phyloP scores from a whole-genome alignment of 768 basidiomycete species.

The Lactarius sanguifluus region DNA sequence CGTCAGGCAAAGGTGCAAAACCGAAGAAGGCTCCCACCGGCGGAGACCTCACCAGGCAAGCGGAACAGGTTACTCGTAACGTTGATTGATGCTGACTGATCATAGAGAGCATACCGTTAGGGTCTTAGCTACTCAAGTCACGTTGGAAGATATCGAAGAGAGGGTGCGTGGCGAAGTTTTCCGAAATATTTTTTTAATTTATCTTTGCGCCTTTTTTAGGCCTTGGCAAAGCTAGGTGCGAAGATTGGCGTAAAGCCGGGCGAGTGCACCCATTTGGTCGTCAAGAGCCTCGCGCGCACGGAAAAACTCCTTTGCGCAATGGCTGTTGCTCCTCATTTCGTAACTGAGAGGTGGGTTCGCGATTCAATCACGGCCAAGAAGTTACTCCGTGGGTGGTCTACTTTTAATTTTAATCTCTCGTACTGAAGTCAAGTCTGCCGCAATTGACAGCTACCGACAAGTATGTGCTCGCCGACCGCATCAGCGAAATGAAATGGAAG shows the following conservation, averaged over 20 bases:
- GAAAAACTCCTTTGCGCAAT: constrained; percentile 87
- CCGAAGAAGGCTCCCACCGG: constrained; percentile 7
- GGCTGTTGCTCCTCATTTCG: constrained; percentile 56
- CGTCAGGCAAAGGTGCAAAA: constrained; percentile 12
- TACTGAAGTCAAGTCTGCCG: neutral
- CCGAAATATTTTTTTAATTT: neutral
- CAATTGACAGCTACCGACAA: constrained; percentile 55
- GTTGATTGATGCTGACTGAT: neutral
- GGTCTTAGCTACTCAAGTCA: constrained; percentile 69
- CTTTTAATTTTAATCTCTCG: neutral
- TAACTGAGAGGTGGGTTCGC: constrained; percentile 68
- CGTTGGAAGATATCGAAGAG: constrained; percentile 52
- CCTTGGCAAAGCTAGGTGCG: constrained; percentile 62
- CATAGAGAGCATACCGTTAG: constrained; percentile 38
- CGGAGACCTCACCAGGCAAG: constrained; percentile 14
- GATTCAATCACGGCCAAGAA: constrained; percentile 54
- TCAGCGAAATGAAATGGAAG: constrained; percentile 62
- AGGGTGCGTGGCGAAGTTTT: constrained; percentile 47
- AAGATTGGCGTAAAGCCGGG: constrained; percentile 56
- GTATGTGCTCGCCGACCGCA: constrained; percentile 59
- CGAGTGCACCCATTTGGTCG: constrained; percentile 81
- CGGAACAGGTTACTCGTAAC: neutral
- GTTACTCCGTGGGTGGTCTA: constrained; percentile 58
- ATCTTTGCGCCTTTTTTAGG: constrained; percentile 40
- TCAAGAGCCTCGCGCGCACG: constrained; percentile 69